Conservation (phyloP, 2,329 filamentous ascomycete species). For the Westerdykella sp. region DNA sequence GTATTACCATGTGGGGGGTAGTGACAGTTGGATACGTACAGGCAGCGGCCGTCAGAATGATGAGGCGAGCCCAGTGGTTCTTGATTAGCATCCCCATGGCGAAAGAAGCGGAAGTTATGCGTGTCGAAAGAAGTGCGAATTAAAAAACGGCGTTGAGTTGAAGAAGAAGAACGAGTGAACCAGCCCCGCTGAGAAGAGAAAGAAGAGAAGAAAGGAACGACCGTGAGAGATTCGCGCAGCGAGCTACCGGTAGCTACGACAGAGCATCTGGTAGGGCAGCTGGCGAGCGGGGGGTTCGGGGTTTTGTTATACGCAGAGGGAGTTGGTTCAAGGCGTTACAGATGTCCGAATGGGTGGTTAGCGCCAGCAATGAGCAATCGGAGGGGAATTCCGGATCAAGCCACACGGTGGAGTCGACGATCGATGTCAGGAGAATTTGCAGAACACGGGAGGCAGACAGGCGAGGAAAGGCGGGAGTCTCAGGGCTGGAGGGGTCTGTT, state of each 20-base stretch:
- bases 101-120: constrained; percentile 1
- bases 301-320: constrained; percentile 29
- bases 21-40: constrained; percentile 50
- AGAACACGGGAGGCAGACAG: constrained; percentile 16
- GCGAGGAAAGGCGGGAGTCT: constrained; percentile 24
- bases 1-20: neutral
- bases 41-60: constrained; percentile 75
- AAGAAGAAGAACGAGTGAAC: constrained; percentile 17
- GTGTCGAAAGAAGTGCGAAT: constrained; percentile 12
- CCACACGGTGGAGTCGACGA: neutral
- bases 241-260: constrained; percentile 37
- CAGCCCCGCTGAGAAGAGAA: constrained; percentile 17
- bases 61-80: constrained; percentile 96
- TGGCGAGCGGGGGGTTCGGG: constrained; percentile 9
- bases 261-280: constrained; percentile 22
- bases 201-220: constrained; percentile 12
- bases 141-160: constrained; percentile 7
- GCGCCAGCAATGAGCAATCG: neutral
- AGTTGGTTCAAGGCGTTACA: constrained; percentile 15
- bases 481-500: constrained; percentile 11
- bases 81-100: constrained; percentile 96
- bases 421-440: constrained; percentile 9
- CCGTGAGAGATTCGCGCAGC: constrained; percentile 21
- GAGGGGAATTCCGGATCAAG: neutral
- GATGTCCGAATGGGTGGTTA: neutral